A percentile compares a stretch with the other conserved stretches of the same genome.
These are phyloP conservation scores for Stachybotrys elegans DNA, from an alignment of 2,329 filamentous ascomycete genomes.

Conservation along the genomic window DNA sequence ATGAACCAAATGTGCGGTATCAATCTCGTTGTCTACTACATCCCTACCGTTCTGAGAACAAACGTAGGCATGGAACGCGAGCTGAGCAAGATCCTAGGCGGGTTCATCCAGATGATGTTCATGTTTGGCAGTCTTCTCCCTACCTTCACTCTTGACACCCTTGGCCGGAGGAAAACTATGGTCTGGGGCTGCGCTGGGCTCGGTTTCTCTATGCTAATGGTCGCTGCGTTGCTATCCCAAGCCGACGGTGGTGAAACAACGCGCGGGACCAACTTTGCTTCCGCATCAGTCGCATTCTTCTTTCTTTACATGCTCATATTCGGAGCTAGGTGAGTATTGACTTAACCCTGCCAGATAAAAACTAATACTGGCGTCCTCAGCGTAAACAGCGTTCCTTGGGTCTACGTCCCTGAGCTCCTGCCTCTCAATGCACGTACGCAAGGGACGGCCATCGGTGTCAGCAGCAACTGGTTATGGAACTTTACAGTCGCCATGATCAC, in stretches of 20 bases:
- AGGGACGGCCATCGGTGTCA: slow-evolving; percentile 25
- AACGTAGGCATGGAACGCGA: slow-evolving; percentile 23
- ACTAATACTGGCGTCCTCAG: background rate
- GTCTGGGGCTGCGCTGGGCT: slow-evolving; percentile 28
- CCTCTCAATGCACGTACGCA: slow-evolving; percentile 25
- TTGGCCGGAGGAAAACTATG: slow-evolving; percentile 33
- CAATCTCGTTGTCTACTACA: slow-evolving; percentile 34
- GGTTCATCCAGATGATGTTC: slow-evolving; percentile 28
- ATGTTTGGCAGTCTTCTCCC: slow-evolving; percentile 29
- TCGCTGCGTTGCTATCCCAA: slow-evolving; percentile 25
- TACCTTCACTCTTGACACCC: slow-evolving; percentile 25
- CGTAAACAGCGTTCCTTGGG: slow-evolving; percentile 31
- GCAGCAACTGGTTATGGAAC: slow-evolving; percentile 31
- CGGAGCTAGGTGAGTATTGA: slow-evolving; percentile 2
- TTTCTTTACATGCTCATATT: slow-evolving; percentile 19
- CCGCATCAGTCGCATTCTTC: slow-evolving; percentile 30
- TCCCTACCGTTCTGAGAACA: slow-evolving; percentile 20
- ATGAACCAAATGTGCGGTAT: slow-evolving; percentile 45
- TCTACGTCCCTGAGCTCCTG: slow-evolving; percentile 30
- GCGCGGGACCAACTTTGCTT: slow-evolving; percentile 7
- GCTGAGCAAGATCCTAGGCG: slow-evolving; percentile 23
- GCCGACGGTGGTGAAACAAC: slow-evolving; percentile 5
- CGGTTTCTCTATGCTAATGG: slow-evolving; percentile 30
- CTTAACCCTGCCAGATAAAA: background rate
- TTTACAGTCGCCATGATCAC: slow-evolving; percentile 45